Evolutionary conservation across 139 green algal genomes (phyloP).

Genomic region (Mychonastes homosphaera): DNA sequence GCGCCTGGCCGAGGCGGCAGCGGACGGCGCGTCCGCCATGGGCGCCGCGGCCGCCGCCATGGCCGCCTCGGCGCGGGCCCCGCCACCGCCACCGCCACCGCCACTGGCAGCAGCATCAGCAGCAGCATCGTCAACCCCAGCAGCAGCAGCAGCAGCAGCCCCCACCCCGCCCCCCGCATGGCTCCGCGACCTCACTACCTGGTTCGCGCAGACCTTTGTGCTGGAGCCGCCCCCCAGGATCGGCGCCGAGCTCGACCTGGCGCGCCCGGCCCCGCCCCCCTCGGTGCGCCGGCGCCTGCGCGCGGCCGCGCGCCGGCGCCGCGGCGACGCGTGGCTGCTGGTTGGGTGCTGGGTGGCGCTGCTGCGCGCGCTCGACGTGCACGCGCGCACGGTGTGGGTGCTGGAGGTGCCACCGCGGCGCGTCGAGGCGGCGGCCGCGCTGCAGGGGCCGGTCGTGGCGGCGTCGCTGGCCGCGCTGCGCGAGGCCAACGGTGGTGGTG

Average conservation of each 20-base stretch:
- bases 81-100: not conserved
- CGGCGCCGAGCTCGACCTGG: not conserved
- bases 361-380: constrained; percentile 46
- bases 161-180: not conserved
- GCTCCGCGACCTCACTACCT: too few relatives aligned
- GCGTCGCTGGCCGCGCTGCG: not conserved
- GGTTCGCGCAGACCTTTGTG: too few relatives aligned
- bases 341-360: constrained; percentile 57
- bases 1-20: not conserved
- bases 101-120: not conserved
- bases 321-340: constrained; percentile 46
- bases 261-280: not conserved
- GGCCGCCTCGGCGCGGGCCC: constrained; percentile 10
- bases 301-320: constrained; percentile 3
- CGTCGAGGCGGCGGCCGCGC: not conserved
- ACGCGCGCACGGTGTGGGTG: constrained; percentile 42
- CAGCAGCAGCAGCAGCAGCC: not conserved
- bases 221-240: constrained; percentile 2
- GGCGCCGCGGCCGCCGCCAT: constrained; percentile 6
- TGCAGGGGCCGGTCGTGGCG: not conserved
- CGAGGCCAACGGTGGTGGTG: not conserved
- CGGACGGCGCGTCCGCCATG: constrained; percentile 6
- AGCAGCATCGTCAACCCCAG: not conserved
- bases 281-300: not conserved
- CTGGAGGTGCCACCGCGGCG: constrained; percentile 10